Evolutionary conservation across 305 asterid species (phyloP).

Genomic region (Striga hermonthica): DNA sequence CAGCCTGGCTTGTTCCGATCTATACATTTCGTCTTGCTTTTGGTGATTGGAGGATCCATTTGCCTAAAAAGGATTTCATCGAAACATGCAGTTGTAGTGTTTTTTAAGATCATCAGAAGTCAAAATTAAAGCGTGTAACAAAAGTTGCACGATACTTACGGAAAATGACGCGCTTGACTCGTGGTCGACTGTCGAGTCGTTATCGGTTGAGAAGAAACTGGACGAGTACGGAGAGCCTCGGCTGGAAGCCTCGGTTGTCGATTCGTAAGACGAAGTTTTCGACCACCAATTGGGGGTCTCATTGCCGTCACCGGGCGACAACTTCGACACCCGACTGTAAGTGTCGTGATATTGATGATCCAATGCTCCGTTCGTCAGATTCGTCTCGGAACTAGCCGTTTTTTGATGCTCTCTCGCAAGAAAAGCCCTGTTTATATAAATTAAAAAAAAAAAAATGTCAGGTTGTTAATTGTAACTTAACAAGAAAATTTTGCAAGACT

Average conservation of each 20-base stretch:
- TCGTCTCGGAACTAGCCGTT: constrained; percentile 17
- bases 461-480: too few relatives aligned
- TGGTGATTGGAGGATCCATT: constrained; percentile 36
- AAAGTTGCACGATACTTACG: constrained; percentile 33
- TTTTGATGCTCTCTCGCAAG: constrained; percentile 27
- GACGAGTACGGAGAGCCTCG: constrained; percentile 25
- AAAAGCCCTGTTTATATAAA: constrained; percentile 4
- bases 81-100: neutral
- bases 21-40: constrained; percentile 37
- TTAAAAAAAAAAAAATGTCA: too few relatives aligned
- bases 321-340: neutral
- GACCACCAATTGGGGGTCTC: constrained; percentile 9
- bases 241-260: constrained; percentile 27
- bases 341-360: constrained; percentile 2
- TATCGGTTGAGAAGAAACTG: constrained; percentile 24
- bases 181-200: constrained; percentile 25
- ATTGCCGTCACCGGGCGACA: neutral
- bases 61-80: constrained; percentile 33
- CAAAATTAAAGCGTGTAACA: neutral
- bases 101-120: neutral
- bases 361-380: constrained; percentile 16
- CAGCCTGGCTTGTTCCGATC: constrained; percentile 42
- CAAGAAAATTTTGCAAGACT: too few relatives aligned
- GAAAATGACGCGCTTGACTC: constrained; percentile 29
- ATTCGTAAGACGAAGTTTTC: constrained; percentile 5